Base-by-base conservation (phyloP, 805 yeast genomes). In the Spathaspora sp. region DNA sequence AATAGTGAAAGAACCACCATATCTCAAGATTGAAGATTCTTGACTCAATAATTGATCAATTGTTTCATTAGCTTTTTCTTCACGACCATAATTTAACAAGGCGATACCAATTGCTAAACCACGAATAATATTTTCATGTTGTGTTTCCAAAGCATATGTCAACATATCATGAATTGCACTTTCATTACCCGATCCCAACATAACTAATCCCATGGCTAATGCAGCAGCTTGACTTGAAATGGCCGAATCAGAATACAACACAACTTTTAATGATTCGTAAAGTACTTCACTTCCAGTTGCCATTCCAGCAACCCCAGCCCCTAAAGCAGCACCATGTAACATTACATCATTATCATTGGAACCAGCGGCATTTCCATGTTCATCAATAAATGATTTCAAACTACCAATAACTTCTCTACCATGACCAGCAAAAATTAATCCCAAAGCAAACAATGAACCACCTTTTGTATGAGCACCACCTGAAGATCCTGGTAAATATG, bases 271-370 rank as follows among this genome's bases (percentile, higher is more conserved):
- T 50, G 88, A 88, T 57, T 89, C 96, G 62, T 87, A 91, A 44
- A 90, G 79, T 45, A 80, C 78, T 54, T 76, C 83, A 65, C 86
- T 85, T 45, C 85, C 84, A 35, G 93, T 80, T 0, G 93, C 97
- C 97, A 94, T 91, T 31, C 96, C 97, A 6, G 99, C 97, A 46
- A 93, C 89, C 74, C 97, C 98, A 48, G 87, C 78, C 63, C 99
- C 99, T 48, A 94, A 80, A 57, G 94, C 87, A 7, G 97, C 98
- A 67, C 99, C 99, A 65, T 94, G 98, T 54, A 91, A 78, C 59
- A 91, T 79, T 40, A 91, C 90, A 63, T 92, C 97, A 20, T 83
- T 76, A 57, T 86, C 90, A 52, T 79, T 82, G 51, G 78, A 79
- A 42, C 87, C 87, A 20, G 89, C 87, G 31, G 80, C 73, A 57